Base-by-base conservation (phyloP, 2,329 filamentous ascomycete genomes). In the Aspergillus pseudoglaucus region DNA sequence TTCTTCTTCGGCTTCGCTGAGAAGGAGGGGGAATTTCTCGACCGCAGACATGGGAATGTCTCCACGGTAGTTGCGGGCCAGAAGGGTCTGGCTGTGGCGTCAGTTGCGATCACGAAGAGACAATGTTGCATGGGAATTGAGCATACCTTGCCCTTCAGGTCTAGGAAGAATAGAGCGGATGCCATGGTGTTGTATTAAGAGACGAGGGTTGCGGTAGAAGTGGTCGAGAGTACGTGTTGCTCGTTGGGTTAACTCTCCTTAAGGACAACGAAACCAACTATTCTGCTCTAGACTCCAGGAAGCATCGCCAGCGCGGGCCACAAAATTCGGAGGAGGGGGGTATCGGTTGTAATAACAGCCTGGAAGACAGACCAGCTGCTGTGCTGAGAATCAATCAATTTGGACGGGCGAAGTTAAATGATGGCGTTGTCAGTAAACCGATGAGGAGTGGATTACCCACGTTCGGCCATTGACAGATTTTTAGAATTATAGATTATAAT, bases 11-110 rank as follows among this genome's bases (percentile, higher is more conserved):
- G 93, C 93, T 75, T 98, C 93, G 72, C 88, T 95, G 47, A 98
- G 84, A 50, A 98, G 85, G 60, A 95, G 76, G 39, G 93, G 93
- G 69, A 98, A 98, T 71, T 95, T 94, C 74, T 98, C 93, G 63
- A 98, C 93, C 32, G 93, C 93, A 49, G 90, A 95, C 93, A 98
- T 97, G 71, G 93, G 93, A 57, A 98, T 95, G 63, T 98, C 93
- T 70, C 93, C 93, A 68, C 93, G 83, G 72, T 98, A 98, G 76
- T 98, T 98, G 66, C 93, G 88, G 71, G 93, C 93, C 65, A 98
- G 81, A 61, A 98, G 90, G 77, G 93, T 97, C 90, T 95, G 69
- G 47, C 42, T 37, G 7, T 39, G 7, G 10, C 6, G 4, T 39
- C 37, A 39, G 33, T 37, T 18, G 6, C 2, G n/a, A 18, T 18